Evolutionary conservation across 228 moss, liverwort and hornwort species (phyloP).

Genomic region (Sphagnum fallax): DNA sequence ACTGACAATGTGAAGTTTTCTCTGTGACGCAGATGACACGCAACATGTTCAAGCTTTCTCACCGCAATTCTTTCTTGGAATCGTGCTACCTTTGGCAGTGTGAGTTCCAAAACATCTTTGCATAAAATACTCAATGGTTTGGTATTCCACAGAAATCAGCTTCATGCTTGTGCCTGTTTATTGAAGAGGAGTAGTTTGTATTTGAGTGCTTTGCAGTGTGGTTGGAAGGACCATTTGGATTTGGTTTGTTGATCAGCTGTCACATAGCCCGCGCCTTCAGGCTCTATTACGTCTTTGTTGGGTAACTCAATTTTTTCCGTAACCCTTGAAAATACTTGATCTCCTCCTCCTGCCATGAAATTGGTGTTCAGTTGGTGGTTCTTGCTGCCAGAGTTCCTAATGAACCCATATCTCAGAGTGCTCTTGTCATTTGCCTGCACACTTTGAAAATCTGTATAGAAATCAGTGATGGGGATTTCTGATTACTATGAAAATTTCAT

Average conservation of each 20-base stretch:
- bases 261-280: slow-evolving; percentile 29
- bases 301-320: slow-evolving; percentile 7
- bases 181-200: background rate
- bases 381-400: no score
- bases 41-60: slow-evolving; percentile 8
- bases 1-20: no score
- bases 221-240: slow-evolving; percentile 26
- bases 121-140: background rate
- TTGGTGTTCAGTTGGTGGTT: no score
- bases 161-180: no score
- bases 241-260: slow-evolving; percentile 32
- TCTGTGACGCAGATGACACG: slow-evolving; percentile 11
- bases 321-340: background rate
- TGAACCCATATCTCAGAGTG: no score
- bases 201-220: slow-evolving; percentile 21
- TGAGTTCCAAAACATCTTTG: slow-evolving; percentile 1
- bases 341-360: background rate
- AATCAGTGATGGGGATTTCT: no score
- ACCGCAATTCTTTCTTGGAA: slow-evolving; percentile 3
- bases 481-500: no score
- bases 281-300: slow-evolving; percentile 35
- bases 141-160: no score
- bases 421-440: no score
- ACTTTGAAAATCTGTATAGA: no score
- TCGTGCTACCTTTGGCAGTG: slow-evolving; percentile 20